Conservation (phyloP, 768 basidiomycete genomes). For the Lactifluus piperatus region DNA sequence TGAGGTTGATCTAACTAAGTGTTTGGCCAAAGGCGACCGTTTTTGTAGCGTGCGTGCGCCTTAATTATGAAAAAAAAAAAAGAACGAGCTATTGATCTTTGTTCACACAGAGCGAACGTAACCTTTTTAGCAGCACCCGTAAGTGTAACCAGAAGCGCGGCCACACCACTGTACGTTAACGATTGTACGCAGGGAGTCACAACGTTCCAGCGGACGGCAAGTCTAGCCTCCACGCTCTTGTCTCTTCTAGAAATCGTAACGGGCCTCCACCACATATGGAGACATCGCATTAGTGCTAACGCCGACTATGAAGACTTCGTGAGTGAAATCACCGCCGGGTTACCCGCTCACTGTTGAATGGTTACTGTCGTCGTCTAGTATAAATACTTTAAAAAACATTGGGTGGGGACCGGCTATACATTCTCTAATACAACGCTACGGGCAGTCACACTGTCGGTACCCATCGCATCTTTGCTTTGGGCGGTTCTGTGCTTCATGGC, state of each 20-base stretch:
- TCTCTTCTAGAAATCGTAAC: constrained; percentile 1
- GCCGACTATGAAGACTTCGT: constrained; percentile 8
- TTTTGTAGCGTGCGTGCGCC: constrained; percentile 3
- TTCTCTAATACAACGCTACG: constrained; percentile 1
- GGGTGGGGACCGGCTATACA: background rate
- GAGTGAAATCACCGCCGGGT: background rate
- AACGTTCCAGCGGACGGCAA: constrained; percentile 5
- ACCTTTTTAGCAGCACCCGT: constrained; percentile 1
- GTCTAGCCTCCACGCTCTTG: background rate
- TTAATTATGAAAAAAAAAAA: background rate
- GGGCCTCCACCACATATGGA: constrained; percentile 2
- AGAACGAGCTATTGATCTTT: background rate
- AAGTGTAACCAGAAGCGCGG: background rate
- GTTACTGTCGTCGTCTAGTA: background rate
- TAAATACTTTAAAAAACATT: background rate
- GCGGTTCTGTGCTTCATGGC: constrained; percentile 1
- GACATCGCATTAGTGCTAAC: background rate
- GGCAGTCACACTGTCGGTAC: constrained; percentile 3
- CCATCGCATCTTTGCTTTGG: constrained; percentile 10
- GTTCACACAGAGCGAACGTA: constrained; percentile 1
- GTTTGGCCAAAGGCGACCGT: constrained; percentile 2
- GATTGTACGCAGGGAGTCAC: background rate
- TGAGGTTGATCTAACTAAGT: background rate
- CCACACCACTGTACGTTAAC: background rate
- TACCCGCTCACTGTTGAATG: background rate